Base-by-base conservation (phyloP, 2,329 filamentous ascomycete species). In the Aureobasidium sp. region DNA sequence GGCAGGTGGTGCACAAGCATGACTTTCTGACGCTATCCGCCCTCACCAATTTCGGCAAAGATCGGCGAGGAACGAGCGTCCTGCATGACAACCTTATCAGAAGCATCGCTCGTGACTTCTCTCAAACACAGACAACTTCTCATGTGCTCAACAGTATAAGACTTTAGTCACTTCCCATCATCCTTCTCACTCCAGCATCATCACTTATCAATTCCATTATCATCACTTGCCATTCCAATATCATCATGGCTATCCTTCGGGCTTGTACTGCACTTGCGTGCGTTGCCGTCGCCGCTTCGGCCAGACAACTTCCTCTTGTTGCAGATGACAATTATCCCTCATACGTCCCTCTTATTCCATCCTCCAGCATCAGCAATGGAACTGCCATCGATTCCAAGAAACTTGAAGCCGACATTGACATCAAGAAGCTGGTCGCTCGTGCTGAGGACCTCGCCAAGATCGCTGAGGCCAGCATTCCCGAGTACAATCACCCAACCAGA, bases 401-500 rank as follows among this genome's bases (percentile, higher is more conserved):
- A 5, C 77, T 88, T 2, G 83, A 88, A 72, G 75, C 74, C 17
- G 76, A 76, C 63, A 87, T 90, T 73, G 78, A 75, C 20, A 72
- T 75, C 44, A 75, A 82, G 20, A 83, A 81, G 27, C 81, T 90
- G 7, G 73, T 86, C 45, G 72, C 77, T 5, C 82, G 86, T 22
- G 84, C 87, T 5, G 77, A 86, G 67, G 72, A 83, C 44, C 80
- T 90, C 9, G 89, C 82, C 67, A 75, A 81, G 57, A 82, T 89
- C 61, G 86, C 87, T 0, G 77, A 86, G 71, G 76, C 80, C 58
- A 80, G 81, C 12, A 75, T 82, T 64, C 76, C 80, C 1, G 84
- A 88, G 65, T 88, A 85, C 69, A 82, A 82, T 64, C 87, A 87
- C 67, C 87, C 87, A 1, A 90, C 87, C 1, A 81, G 87, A 59